Evolutionary conservation across 345 rosid species (phyloP).

Genomic region (Gossypium australe): DNA sequence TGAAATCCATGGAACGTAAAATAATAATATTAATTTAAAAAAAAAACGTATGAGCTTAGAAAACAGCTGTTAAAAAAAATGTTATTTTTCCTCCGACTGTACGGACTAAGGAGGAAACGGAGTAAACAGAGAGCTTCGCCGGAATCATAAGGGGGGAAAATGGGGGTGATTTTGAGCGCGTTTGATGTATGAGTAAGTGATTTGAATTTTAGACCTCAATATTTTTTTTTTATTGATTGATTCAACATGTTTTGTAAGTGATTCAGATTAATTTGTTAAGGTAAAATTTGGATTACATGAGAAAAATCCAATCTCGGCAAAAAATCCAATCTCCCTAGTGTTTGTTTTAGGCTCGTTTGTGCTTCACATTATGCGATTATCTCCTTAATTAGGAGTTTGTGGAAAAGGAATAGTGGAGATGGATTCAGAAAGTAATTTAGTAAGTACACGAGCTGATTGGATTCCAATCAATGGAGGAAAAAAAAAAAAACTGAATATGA

Average conservation of each 20-base stretch:
- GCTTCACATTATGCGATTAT: neutral
- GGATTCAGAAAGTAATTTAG: neutral
- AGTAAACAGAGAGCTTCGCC: neutral
- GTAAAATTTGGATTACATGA: neutral
- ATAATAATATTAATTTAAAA: too few relatives aligned
- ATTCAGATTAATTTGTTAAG: neutral
- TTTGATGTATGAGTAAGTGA: neutral
- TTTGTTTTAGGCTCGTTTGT: neutral
- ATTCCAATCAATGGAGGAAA: neutral
- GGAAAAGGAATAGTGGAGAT: neutral
- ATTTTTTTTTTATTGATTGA: neutral
- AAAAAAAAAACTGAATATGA: neutral
- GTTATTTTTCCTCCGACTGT: too few relatives aligned
- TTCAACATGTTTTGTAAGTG: neutral
- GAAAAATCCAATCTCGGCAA: neutral
- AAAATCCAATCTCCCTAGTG: neutral
- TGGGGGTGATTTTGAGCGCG: neutral
- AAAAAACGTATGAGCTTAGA: neutral
- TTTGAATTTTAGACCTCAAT: neutral
- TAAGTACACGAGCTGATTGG: neutral
- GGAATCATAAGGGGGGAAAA: neutral
- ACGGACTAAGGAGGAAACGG: slow-evolving; percentile 17
- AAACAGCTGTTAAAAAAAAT: neutral
- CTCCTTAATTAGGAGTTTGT: neutral
- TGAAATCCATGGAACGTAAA: too few relatives aligned